A percentile compares a stretch with the other conserved stretches of the same genome.
These are phyloP conservation scores for Morella rubra DNA, from an alignment of 306 rosid species.

Conservation along the genomic window DNA sequence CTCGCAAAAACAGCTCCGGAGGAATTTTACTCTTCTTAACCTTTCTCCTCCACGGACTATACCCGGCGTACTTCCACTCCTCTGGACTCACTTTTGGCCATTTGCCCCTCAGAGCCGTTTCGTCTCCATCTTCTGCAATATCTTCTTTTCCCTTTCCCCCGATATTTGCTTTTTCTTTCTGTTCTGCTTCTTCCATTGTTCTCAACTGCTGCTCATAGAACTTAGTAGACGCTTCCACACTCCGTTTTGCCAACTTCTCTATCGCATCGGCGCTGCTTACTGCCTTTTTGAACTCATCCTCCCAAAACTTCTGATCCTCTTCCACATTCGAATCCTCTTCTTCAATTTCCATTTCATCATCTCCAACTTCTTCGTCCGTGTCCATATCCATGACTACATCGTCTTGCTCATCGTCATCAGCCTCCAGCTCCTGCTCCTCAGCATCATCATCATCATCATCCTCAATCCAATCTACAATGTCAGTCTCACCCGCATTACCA, in stretches of 20 bases:
- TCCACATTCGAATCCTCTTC: constrained; percentile 33
- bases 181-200: constrained; percentile 24
- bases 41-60: constrained; percentile 81
- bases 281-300: constrained; percentile 54
- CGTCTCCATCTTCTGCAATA: constrained; percentile 53
- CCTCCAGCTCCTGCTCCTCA: constrained; percentile 6
- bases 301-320: constrained; percentile 50
- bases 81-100: constrained; percentile 63
- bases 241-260: constrained; percentile 57
- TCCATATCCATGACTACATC: constrained; percentile 38
- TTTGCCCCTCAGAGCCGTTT: constrained; percentile 68
- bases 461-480: constrained; percentile 82
- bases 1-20: constrained; percentile 75
- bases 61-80: constrained; percentile 79
- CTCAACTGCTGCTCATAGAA: constrained; percentile 36
- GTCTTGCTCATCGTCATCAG: constrained; percentile 26
- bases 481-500: constrained; percentile 44
- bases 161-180: neutral
- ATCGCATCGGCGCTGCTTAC: constrained; percentile 60
- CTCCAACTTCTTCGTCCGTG: constrained; percentile 39
- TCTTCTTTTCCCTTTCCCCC: neutral
- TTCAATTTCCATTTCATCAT: constrained; percentile 27
- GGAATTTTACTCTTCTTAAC: constrained; percentile 76
- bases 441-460: constrained; percentile 38
- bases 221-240: constrained; percentile 29